Conservation (phyloP, 352 stramenopile genomes). For the Phytopythium cucurbitacearum region DNA sequence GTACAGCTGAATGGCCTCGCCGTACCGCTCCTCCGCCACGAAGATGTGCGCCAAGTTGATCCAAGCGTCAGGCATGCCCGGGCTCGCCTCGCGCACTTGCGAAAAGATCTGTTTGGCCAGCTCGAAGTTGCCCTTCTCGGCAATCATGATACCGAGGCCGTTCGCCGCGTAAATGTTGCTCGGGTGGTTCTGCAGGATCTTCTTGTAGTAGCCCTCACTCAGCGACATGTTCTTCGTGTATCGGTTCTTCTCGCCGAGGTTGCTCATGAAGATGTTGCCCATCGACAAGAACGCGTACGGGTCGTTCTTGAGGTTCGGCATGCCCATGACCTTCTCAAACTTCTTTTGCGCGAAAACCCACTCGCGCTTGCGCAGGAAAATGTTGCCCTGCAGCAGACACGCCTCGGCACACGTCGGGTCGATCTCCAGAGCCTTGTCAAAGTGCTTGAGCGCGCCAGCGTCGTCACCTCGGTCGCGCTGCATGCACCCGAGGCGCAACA, state of each 20-base stretch:
- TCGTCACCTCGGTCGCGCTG: constrained; percentile 92
- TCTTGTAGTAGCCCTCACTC: constrained; percentile 94
- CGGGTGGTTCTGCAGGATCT: constrained; percentile 91
- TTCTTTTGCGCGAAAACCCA: constrained; percentile 94
- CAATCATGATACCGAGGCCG: constrained; percentile 96
- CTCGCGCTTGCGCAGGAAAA: constrained; percentile 93
- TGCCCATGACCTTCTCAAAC: constrained; percentile 92
- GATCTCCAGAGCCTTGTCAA: constrained; percentile 91
- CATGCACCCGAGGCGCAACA: constrained; percentile 93
- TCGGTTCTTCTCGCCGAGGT: constrained; percentile 92
- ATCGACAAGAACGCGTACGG: constrained; percentile 96
- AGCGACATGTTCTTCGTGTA: constrained; percentile 96
- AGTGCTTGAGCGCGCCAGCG: constrained; percentile 83
- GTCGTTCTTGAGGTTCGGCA: constrained; percentile 94
- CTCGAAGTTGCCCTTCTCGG: constrained; percentile 96
- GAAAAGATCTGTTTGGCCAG: constrained; percentile 96
- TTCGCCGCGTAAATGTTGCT: constrained; percentile 96
- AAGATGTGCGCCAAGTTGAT: constrained; percentile 98
- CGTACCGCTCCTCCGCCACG: constrained; percentile 94
- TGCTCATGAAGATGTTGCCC: constrained; percentile 99
- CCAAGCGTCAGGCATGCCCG: constrained; percentile 94
- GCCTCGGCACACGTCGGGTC: constrained; percentile 91
- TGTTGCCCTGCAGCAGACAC: constrained; percentile 94
- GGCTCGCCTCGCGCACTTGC: constrained; percentile 94
- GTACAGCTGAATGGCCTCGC: constrained; percentile 95